Evolutionary conservation across 148 eudicot species (phyloP), one percentile per base, ranked within the genome.

Genomic region (Tetragonia tetragonoides): DNA sequence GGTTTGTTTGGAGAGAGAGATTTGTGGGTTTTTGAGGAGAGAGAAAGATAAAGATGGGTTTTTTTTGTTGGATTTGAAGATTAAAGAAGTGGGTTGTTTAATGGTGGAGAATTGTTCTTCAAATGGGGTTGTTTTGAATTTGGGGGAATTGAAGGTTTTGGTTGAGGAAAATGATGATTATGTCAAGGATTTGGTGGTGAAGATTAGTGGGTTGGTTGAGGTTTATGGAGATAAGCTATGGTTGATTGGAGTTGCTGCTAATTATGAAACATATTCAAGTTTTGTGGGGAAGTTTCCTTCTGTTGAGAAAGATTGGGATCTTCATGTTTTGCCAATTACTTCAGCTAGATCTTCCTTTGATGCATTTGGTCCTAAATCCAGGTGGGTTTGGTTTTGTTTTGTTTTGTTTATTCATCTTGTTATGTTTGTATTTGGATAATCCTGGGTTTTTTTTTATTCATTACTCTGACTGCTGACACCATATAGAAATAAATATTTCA

Each of bases 271-370:
- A 16, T 88, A 87, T 75, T 63, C 72, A 70, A 87, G 83, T 66
- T 81, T 89, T 59, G 37, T 88, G 57, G 87, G 81, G 34, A 82
- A 73, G 65, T 91, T 89, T 88, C 88, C 91, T 11, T 24, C 65
- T 44, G 62, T 90, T 44, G 89, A 88, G 86, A 86, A 72, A 66
- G 86, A 88, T 72, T 91, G 93, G 97, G 89, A 91, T 85, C 88
- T 91, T 85, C 86, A 87, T 60, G 69, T 85, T 75, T 54, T 91
- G 42, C 87, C 93, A 1, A 88, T 91, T 40, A 91, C 93, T 72
- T 76, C 87, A 21, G 76, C 85, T 56, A 78, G 44, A 66, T 54
- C 88, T 72, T 75, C 85, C 40, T 65, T 67, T 70, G 85, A 79
- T 72, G 87, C 84, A 49, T 62, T 82, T 34, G 73, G 65, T 63